phyloP scores from a whole-genome alignment of 1,139 yeast species.

The Nadsonia commutata region DNA sequence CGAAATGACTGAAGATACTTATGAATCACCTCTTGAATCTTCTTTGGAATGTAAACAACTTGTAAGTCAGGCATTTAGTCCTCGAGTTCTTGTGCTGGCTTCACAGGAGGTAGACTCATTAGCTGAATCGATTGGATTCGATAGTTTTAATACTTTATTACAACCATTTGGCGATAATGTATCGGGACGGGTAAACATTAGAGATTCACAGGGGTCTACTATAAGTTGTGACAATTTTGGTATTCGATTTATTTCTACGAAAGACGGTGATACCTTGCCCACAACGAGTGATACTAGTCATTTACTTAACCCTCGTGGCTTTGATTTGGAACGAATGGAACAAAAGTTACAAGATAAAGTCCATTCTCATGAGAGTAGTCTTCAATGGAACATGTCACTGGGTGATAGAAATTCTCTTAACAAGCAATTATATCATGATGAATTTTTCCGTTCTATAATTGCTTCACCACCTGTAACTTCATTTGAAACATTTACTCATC shows the following conservation, averaged over 20 bases:
- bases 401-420: slow-evolving; percentile 1
- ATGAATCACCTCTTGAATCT: no score
- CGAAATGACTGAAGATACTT: no score
- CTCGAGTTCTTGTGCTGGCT: slow-evolving; percentile 40
- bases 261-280: slow-evolving; percentile 1
- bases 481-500: slow-evolving; percentile 84
- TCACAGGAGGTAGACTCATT: slow-evolving; percentile 37
- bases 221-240: slow-evolving; percentile 20
- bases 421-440: slow-evolving; percentile 36
- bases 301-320: not conserved
- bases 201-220: slow-evolving; percentile 25
- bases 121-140: slow-evolving; percentile 27
- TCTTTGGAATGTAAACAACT: slow-evolving; percentile 13
- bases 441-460: slow-evolving; percentile 42
- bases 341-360: not conserved
- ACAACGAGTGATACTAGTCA: not conserved
- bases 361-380: not conserved
- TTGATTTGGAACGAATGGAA: not conserved
- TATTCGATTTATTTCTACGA: slow-evolving; percentile 15
- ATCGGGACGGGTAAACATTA: slow-evolving; percentile 27
- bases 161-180: slow-evolving; percentile 29
- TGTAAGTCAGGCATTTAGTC: slow-evolving; percentile 34
- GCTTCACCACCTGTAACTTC: slow-evolving; percentile 54
- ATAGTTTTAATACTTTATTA: slow-evolving; percentile 25
- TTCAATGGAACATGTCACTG: slow-evolving; percentile 2